phyloP scores from a whole-genome alignment of 2,329 filamentous ascomycete species.

The Knufia fluminis region DNA sequence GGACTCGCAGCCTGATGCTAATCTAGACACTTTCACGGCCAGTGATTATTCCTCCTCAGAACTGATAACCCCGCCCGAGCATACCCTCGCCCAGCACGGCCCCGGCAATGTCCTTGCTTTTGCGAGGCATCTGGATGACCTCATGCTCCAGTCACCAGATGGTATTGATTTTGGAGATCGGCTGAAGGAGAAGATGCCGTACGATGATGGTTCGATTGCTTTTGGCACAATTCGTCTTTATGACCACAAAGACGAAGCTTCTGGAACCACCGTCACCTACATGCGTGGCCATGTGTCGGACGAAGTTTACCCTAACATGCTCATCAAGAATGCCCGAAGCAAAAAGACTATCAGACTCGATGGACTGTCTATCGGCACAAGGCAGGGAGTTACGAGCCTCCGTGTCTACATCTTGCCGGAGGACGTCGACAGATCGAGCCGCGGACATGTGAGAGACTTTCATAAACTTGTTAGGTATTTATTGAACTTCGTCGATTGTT shows the following conservation, averaged over 20 bases:
- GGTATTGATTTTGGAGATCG: background rate
- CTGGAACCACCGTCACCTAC: constrained; percentile 2
- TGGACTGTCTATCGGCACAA: constrained; percentile 15
- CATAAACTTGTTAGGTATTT: constrained; percentile 31
- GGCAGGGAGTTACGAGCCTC: constrained; percentile 21
- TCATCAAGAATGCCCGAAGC: constrained; percentile 23
- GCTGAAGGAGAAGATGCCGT: background rate
- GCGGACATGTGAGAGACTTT: constrained; percentile 28
- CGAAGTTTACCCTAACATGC: constrained; percentile 12
- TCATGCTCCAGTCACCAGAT: background rate
- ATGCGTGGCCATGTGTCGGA: constrained; percentile 15
- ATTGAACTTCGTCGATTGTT: constrained; percentile 33
- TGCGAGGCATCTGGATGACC: too few relatives aligned
- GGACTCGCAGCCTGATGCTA: background rate
- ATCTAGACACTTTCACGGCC: background rate
- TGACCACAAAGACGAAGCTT: background rate
- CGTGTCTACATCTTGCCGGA: constrained; percentile 34
- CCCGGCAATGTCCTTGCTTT: too few relatives aligned
- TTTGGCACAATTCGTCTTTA: constrained; percentile 20
- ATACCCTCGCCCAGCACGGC: background rate
- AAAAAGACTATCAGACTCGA: constrained; percentile 30
- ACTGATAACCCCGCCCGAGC: background rate
- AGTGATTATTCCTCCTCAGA: background rate
- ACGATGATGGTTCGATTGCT: constrained; percentile 17
- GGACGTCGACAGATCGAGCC: constrained; percentile 29